Base-by-base conservation (phyloP, 495 filamentous ascomycete species). In the Hypoxylon subgilvum region DNA sequence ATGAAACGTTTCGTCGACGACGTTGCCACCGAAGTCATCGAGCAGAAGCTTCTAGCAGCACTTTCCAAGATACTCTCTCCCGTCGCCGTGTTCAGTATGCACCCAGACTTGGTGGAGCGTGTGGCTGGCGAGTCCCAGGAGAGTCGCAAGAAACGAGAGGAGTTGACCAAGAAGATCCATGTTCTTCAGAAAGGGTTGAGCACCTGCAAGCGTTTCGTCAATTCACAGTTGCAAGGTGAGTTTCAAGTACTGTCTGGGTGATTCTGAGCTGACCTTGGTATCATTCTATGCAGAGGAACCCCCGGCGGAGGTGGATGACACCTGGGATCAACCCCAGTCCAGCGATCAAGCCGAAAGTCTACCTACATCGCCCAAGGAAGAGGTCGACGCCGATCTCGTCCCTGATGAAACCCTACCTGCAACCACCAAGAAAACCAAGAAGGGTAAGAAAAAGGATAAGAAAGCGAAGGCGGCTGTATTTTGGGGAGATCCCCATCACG, bases 1-100 rank as follows among this genome's bases (percentile, higher is more conserved):
- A 65, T 86, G 45, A 76, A 81, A 55, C 78, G 75, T 0, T 86
- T 89, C 63, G 69, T 86, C n/a, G 84, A 89, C 30, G 82, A 88
- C 35, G 57, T 88, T 19, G 74, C 80, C 12, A 77, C 76, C 3
- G 73, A 85, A 31, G 85, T 79, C 2, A 80, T 86, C 25, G 85
- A 88, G 44, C 73, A 76, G 21, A 82, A 82, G 63, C 75, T 88
- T 31, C 68, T 88, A n/a, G 58, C 55, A 13, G 56, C 61, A 6
- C 66, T 84, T 9, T 53, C 74, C 3, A 59, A 66, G 0, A 73
- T 84, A 27, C 77, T 69, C 40, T 67, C 64, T 3, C 64, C 64
- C 6, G 55, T 64, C 2, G 53, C 52, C 8, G 60, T 67, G n/a
- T 60, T 63, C 17, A 43, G 13, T 9, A 67, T 67, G 60, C 35